These are phyloP conservation scores for Sanghuangporus sanghuang DNA, from an alignment of 1,284 basidiomycete species.

Conservation along the genomic window DNA sequence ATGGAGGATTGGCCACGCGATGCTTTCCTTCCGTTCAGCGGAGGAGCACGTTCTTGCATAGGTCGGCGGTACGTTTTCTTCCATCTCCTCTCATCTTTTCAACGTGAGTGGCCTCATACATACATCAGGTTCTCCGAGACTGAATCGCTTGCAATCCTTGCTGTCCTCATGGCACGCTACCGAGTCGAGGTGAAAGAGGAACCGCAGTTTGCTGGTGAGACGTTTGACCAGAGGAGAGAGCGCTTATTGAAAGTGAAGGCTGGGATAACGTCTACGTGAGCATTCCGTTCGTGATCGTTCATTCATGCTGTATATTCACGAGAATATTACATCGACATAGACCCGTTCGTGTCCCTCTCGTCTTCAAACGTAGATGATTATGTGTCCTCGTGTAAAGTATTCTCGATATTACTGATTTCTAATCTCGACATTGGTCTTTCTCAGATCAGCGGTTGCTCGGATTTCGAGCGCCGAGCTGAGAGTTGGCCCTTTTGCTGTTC, in stretches of 20 bases:
- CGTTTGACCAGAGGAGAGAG: slow-evolving; percentile 26
- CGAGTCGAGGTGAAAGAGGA: slow-evolving; percentile 26
- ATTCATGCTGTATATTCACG: not conserved
- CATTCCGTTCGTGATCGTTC: slow-evolving; percentile 9
- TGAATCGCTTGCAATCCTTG: slow-evolving; percentile 13
- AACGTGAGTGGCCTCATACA: no score
- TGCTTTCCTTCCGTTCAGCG: slow-evolving; percentile 50
- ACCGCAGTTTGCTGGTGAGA: slow-evolving; percentile 27
- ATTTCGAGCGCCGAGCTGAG: no score
- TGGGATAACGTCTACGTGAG: slow-evolving; percentile 25
- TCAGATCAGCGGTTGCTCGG: no score
- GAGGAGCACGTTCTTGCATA: slow-evolving; percentile 30
- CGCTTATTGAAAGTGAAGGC: slow-evolving; percentile 22
- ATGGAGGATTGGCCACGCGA: slow-evolving; percentile 44
- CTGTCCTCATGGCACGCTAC: slow-evolving; percentile 13
- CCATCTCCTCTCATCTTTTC: not conserved
- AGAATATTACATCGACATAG: not conserved
- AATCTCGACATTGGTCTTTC: no score
- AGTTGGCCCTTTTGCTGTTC: no score
- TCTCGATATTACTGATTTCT: no score
- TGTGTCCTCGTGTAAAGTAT: no score
- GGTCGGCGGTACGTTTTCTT: slow-evolving; percentile 11
- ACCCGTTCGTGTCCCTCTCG: slow-evolving; percentile 15
- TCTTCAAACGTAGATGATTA: slow-evolving; percentile 11
- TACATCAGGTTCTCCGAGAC: slow-evolving; percentile 14